Conservation (phyloP, 2,329 filamentous ascomycete species). For the Aspergillus neoniger region DNA sequence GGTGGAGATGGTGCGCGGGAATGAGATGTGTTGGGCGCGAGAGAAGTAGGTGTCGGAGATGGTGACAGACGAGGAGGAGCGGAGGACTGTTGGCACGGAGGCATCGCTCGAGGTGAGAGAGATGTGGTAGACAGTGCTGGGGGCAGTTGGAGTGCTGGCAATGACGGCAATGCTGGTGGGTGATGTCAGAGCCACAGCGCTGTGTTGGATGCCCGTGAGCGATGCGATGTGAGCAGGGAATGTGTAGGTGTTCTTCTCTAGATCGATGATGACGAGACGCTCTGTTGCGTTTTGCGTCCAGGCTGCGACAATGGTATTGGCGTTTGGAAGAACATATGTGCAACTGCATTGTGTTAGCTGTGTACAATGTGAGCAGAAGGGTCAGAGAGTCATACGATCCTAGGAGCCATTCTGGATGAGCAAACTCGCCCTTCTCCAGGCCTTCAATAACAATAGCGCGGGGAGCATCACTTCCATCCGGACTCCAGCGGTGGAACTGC, state of each 20-base stretch:
- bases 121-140: slow-evolving; percentile 24
- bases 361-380: too few relatives aligned
- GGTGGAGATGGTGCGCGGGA: background rate
- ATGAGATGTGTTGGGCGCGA: slow-evolving; percentile 2
- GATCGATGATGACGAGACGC: slow-evolving; percentile 23
- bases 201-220: slow-evolving; percentile 12
- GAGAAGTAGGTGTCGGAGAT: background rate
- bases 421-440: slow-evolving; percentile 44
- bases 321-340: slow-evolving; percentile 24
- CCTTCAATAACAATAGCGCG: slow-evolving; percentile 39
- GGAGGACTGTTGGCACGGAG: background rate
- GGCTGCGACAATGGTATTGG: slow-evolving; percentile 23
- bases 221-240: slow-evolving; percentile 8
- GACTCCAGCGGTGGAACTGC: slow-evolving; percentile 45
- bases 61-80: background rate
- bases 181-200: slow-evolving; percentile 21
- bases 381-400: slow-evolving; percentile 16
- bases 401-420: slow-evolving; percentile 32
- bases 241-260: slow-evolving; percentile 15
- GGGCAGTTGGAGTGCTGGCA: slow-evolving; percentile 22
- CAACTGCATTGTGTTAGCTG: slow-evolving; percentile 12
- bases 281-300: slow-evolving; percentile 24
- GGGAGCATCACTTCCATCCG: slow-evolving; percentile 20
- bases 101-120: background rate
- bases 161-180: slow-evolving; percentile 23